Evolutionary conservation across 805 yeast species (phyloP), one percentile per base, ranked within the genome.

Genomic region (Wickerhamomyces sydowiorum): DNA sequence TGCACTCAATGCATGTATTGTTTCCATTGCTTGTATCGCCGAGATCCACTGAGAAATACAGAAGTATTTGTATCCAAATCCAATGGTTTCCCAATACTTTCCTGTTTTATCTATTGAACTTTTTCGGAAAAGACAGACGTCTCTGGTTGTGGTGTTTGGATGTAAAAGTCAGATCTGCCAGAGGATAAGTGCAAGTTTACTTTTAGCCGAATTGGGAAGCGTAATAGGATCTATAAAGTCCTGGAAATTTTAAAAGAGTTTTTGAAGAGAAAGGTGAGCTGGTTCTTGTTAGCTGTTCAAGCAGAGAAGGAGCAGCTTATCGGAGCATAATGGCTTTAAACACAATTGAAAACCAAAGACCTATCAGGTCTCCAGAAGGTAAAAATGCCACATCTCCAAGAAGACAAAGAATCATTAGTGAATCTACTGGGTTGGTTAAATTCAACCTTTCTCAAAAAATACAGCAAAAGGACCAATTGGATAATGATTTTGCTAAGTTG

Each of bases 341-440:
- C 33, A 10, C 21, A 31, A 28, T 23, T 33, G 25, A 41, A 37
- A 38, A 40, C 46, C 7, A 22, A 29, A 9, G 37, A 38, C 15
- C 4, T 3, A 17, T 17, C 10, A 29, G 12, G 9, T 29, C 32
- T 19, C 22, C 23, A 30, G 37, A n/a, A 15, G 37, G 22, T 18
- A 37, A 31, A 28, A 14, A 5, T 17, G 20, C 8, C 2, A 35
- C n/a, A 15, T 28, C 36, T 12, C 45, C 43, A 8, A 43, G 44
- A 2, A 65, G 55, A 31, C 68, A 69, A 42, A 56, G 80, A 44
- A 53, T 73, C 12, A 60, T 72, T 13, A 73, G 79, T 48, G 75
- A 71, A 45, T 61, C 72, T 7, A 75, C 80, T 0, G 81, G 82
- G 0, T 53, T 75, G 29, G 73, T 65, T 15, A 74, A 72, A 47